Percentiles rank a stretch among this genome's conserved stretches.
These are phyloP conservation scores for Penicillium sp. DNA, from an alignment of 2,329 filamentous ascomycete genomes.

Conservation along the genomic window DNA sequence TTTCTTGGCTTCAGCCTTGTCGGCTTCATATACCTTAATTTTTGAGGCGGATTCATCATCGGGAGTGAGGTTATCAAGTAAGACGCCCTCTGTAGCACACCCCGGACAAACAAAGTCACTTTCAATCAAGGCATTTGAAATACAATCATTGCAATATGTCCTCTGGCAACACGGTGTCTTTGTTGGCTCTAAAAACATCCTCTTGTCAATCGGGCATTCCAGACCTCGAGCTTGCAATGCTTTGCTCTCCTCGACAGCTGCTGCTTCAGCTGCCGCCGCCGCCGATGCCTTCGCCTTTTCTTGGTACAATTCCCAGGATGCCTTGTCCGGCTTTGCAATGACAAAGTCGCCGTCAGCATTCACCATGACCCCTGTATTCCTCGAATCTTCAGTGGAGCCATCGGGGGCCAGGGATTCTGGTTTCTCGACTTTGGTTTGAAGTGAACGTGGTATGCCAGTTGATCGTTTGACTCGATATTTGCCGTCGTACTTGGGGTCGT, in stretches of 20 bases:
- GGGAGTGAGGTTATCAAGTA: conserved; percentile 80
- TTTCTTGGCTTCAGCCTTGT: conserved; percentile 41
- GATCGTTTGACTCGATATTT: conserved; percentile 89
- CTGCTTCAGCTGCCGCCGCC: conserved; percentile 71
- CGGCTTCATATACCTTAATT: conserved; percentile 64
- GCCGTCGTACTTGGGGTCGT: conserved; percentile 91
- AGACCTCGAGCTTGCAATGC: conserved; percentile 79
- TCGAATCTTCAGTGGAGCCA: conserved; percentile 67
- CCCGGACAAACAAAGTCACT: conserved; percentile 93
- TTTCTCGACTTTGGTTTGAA: conserved; percentile 92
- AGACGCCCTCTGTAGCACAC: conserved; percentile 79
- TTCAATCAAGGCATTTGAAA: conserved; percentile 96
- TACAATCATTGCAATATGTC: conserved; percentile 99
- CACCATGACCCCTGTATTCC: conserved; percentile 88
- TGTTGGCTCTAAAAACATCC: conserved; percentile 95
- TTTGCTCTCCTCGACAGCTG: conserved; percentile 67
- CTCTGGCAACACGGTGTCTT: conserved; percentile 97
- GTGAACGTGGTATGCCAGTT: conserved; percentile 90
- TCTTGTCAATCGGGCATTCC: conserved; percentile 92
- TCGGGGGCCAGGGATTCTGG: conserved; percentile 65
- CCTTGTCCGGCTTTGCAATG: conserved; percentile 88
- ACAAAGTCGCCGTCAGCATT: conserved; percentile 97
- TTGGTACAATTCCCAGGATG: conserved; percentile 93
- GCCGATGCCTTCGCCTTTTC: conserved; percentile 83
- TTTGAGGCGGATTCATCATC: conserved; percentile 71